Conservation (phyloP, 2,329 filamentous ascomycete species). For the Balansia obtecta region DNA sequence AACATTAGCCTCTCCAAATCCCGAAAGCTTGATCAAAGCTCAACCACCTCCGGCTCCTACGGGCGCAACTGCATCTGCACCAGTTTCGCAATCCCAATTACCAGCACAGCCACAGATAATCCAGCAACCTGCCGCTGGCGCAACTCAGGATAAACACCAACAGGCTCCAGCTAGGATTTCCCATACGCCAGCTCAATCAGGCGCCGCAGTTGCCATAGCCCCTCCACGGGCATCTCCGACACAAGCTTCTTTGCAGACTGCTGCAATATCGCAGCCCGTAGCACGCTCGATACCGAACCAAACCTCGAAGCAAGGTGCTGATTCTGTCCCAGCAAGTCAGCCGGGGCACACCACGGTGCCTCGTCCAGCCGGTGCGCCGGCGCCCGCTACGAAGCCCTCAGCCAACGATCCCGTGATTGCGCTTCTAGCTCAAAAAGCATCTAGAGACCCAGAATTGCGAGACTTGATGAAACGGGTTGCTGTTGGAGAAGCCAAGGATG, state of each 20-base stretch:
- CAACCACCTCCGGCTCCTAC: neutral
- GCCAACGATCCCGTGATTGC: conserved; percentile 67
- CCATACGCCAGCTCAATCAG: conserved; percentile 2
- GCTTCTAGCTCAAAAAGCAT: conserved; percentile 62
- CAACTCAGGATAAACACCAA: neutral
- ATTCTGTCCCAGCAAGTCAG: conserved; percentile 9
- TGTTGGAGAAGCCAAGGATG: conserved; percentile 56
- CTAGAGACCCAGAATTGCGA: conserved; percentile 58
- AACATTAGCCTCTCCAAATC: conserved; percentile 7
- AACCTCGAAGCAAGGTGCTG: conserved; percentile 9
- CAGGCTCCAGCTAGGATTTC: neutral
- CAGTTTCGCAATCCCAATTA: conserved; percentile 5
- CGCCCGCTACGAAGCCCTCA: conserved; percentile 13
- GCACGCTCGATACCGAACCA: conserved; percentile 13
- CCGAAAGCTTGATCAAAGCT: neutral
- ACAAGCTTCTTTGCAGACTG: conserved; percentile 9
- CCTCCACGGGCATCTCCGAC: conserved; percentile 4
- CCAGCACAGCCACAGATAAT: conserved; percentile 3
- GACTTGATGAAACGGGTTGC: conserved; percentile 77
- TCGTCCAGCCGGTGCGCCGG: neutral
- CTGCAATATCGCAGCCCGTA: conserved; percentile 11
- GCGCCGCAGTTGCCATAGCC: neutral
- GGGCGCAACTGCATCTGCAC: neutral
- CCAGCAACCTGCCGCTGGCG: neutral
- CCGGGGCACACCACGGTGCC: neutral